Percentiles rank a stretch among this genome's conserved stretches.
Evolutionary conservation across 768 basidiomycete genomes (phyloP).

Genomic region (Rhizopogon roseolus): DNA sequence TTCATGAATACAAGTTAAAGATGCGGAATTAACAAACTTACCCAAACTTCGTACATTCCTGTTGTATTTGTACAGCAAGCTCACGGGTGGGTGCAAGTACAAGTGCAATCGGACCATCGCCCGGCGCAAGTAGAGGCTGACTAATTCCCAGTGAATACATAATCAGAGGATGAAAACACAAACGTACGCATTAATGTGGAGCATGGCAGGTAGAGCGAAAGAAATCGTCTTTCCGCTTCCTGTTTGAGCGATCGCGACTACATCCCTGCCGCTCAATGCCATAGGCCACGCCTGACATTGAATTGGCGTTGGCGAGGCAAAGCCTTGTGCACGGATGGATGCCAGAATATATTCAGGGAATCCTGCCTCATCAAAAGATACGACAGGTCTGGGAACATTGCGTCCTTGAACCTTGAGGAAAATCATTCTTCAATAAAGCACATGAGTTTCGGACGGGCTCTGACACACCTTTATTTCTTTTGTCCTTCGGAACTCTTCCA

Average conservation of each 20-base stretch:
- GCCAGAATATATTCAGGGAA: slow-evolving; percentile 96
- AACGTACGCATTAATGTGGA: slow-evolving; percentile 97
- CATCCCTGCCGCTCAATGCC: slow-evolving; percentile 91
- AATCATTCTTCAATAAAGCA: not conserved
- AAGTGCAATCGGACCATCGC: slow-evolving; percentile 96
- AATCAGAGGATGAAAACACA: not conserved
- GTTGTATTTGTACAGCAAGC: slow-evolving; percentile 97
- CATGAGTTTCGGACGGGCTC: not conserved
- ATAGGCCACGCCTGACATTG: slow-evolving; percentile 99
- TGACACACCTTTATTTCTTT: slow-evolving; percentile 83
- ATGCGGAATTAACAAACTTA: slow-evolving; percentile 29
- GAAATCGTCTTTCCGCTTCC: slow-evolving; percentile 99
- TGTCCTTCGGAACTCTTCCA: slow-evolving; percentile 76
- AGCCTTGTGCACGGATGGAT: slow-evolving; percentile 92
- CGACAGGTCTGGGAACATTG: slow-evolving; percentile 83
- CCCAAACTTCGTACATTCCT: slow-evolving; percentile 99
- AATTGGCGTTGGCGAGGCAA: slow-evolving; percentile 86
- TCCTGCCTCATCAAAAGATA: slow-evolving; percentile 88
- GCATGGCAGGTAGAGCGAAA: slow-evolving; percentile 97
- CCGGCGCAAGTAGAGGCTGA: slow-evolving; percentile 88
- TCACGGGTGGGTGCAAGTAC: slow-evolving; percentile 98
- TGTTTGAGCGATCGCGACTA: slow-evolving; percentile 96
- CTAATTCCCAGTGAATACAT: slow-evolving; percentile 32
- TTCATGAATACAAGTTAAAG: slow-evolving; percentile 3
- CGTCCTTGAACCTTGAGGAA: slow-evolving; percentile 74